Base-by-base conservation (phyloP, 768 basidiomycete genomes). In the Mrakia frigida region DNA sequence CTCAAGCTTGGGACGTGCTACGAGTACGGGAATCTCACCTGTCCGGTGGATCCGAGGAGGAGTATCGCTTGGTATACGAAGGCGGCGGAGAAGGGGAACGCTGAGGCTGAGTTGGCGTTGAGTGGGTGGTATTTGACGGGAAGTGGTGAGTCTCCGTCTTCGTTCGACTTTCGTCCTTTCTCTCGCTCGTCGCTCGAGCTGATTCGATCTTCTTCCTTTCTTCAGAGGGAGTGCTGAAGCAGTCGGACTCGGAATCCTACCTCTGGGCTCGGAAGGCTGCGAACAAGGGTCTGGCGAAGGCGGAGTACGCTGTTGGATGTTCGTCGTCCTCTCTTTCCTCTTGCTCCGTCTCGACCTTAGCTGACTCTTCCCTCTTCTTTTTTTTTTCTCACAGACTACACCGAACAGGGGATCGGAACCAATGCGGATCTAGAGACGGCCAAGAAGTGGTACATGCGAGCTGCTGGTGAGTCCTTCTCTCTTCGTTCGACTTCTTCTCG, bases 41-140 rank as follows among this genome's bases (percentile, higher is more conserved):
- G 94, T 82, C 92, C 93, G 1, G 90, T 97, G 72, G 97, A 99
- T 83, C 94, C 97, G 13, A 87, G 90, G 74, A 87, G 93, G 75
- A 95, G 93, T 63, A 98, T 99, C 80, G 96, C 93, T 18, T 99
- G 97, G 96, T 98, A 98, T 82, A 98, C 95, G 14, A 94, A 92
- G 80, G 97, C 97, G 21, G 97, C 97, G 28, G 94, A 98, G 84
- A 94, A 96, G 84, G 95, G 95, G 2, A 91, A 96, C 82, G 86
- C 93, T 0, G 94, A 98, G 81, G 94, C 94, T 2, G 97, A 98
- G 84, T 87, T 99, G 73, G 94, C 96, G 25, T 84, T 99, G 78
- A 96, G 94, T 79, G 97, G 97, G 35, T 99, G 97, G 97, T 99
- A 98, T 85, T 85, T 99, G 78, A 98, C 96, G 0, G 83, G 83